Evolutionary conservation across 148 eudicot genomes (phyloP).

Genomic region (Pouteria glomerata): DNA sequence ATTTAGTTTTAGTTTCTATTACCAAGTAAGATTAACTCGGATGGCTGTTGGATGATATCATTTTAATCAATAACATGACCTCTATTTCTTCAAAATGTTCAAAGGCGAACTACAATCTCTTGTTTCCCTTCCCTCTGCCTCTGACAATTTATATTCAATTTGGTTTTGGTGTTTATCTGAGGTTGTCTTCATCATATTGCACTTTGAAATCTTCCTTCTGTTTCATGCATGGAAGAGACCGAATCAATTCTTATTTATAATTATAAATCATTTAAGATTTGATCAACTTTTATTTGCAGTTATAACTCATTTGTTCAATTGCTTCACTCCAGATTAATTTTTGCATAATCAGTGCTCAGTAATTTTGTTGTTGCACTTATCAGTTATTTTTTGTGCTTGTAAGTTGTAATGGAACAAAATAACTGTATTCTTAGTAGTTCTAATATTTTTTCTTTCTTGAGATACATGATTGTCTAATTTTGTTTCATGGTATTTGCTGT

Average conservation of each 20-base stretch:
- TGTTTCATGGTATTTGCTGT: neutral
- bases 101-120: neutral
- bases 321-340: too few species aligned
- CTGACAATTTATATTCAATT: too few species aligned
- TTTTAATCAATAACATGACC: neutral
- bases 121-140: neutral
- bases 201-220: too few species aligned
- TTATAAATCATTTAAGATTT: too few species aligned
- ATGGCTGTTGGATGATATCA: too few species aligned
- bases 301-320: too few species aligned
- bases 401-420: neutral
- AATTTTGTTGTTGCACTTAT: neutral
- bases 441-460: conserved; percentile 10
- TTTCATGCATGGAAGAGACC: too few species aligned
- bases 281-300: too few species aligned
- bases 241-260: too few species aligned
- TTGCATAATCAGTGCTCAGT: too few species aligned
- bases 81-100: neutral
- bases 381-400: neutral
- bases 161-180: neutral
- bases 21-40: too few species aligned
- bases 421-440: neutral
- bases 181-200: too few species aligned
- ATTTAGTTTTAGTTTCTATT: neutral
- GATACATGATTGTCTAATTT: conserved; percentile 8